These are phyloP conservation scores for Cairneyella variabilis DNA, from an alignment of 495 filamentous ascomycete genomes.

Conservation along the genomic window DNA sequence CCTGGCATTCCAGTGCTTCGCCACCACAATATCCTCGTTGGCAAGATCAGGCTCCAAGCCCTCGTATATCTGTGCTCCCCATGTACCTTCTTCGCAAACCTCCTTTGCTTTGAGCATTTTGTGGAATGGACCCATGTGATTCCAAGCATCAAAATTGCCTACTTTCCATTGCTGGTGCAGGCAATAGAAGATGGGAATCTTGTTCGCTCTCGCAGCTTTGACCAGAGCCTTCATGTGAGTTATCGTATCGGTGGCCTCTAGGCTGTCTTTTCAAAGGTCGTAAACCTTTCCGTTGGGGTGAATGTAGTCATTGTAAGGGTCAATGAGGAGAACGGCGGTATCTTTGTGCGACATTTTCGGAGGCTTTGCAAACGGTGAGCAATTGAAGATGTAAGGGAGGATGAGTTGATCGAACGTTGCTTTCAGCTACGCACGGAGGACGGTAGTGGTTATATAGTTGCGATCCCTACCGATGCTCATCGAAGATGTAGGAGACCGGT, in stretches of 20 bases:
- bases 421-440: no score
- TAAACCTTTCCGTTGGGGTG: conserved; percentile 27
- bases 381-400: no score
- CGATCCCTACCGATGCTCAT: no score
- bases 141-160: conserved; percentile 22
- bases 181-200: conserved; percentile 29
- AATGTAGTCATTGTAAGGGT: conserved; percentile 31
- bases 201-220: conserved; percentile 12
- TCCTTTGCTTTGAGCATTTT: conserved; percentile 7
- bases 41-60: conserved; percentile 25
- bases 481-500: no score
- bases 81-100: conserved; percentile 27
- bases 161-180: conserved; percentile 26
- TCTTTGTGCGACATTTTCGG: no score
- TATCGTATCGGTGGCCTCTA: conserved; percentile 22
- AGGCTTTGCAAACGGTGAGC: no score
- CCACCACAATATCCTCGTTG: conserved; percentile 29
- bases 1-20: conserved; percentile 27
- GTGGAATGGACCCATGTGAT: conserved; percentile 20
- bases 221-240: conserved; percentile 23
- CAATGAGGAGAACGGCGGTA: conserved; percentile 26
- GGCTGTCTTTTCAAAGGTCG: conserved; percentile 10
- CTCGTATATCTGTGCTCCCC: conserved; percentile 26
- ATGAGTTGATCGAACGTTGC: no score
- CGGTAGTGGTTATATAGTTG: no score